Base-by-base conservation (phyloP, 1,139 yeast species). In the Sugiyamaella castrensis region DNA sequence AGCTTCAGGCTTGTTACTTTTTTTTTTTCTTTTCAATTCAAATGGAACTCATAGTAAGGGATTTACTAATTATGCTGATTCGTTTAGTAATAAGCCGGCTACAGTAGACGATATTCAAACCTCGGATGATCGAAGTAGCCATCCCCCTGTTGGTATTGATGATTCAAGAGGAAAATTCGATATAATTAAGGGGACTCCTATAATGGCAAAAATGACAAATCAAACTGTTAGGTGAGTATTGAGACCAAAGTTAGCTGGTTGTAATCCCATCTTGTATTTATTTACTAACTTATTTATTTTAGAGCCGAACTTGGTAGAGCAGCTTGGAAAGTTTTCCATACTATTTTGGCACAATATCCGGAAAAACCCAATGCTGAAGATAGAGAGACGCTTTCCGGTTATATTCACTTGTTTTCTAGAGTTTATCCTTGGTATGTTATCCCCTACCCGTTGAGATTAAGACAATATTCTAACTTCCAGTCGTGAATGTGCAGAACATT, bases 401-500 rank as follows among this genome's bases (percentile, higher is more conserved):
- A 63, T 50, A 60, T 72, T 27, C 59, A 68, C 47, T 55, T 72
- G 41, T 72, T 72, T 48, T 64, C 74, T 2, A 57, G 70, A 26
- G 71, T 68, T 1, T 69, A 69, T 46, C 72, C 69, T 11, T 65
- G 64, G 68, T 48, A 50, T 58, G 56, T 47, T 46, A 43, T 15
- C 33, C 33, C 24, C 24, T n/a, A n/a, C n/a, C n/a, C n/a, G n/a
- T n/a, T n/a, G n/a, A n/a, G n/a, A n/a, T 31, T 9, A 16, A n/a
- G 34, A n/a, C 19, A n/a, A n/a, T n/a, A 12, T 27, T 16, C 65
- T 40, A 28, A 24, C 29, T 29, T 51, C 1, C 8, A 55, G 61
- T 41, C 48, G 96, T 6, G 96, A 91, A 65, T 91, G 98, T 71
- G 97, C 98, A 0, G 75, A 88, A 57, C 98, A 92, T 67, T 92